Evolutionary conservation across 1,284 basidiomycete species (phyloP), one percentile per base, ranked within the genome.

Genomic region (Ustilago sp.): DNA sequence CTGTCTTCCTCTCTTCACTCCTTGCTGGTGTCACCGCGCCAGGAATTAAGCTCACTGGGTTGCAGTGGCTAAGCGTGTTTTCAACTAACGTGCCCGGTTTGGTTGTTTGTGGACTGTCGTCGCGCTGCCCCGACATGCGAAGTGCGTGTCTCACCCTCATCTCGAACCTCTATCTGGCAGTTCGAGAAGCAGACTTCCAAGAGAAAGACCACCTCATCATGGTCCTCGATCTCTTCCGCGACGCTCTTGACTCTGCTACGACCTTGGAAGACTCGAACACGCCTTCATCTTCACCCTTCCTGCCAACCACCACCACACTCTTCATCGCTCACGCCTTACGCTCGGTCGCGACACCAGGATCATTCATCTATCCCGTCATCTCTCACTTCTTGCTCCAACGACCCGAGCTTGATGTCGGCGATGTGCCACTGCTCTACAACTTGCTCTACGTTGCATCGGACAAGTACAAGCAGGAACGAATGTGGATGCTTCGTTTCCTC

Each of bases 401-500:
- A 31, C 91, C 93, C 0, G 88, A 89, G 50, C 87, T 95, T 11
- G 94, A 95, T 83, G 86, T 87, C 0, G 86, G 85, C 6, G 94
- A 96, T 82, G 92, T 95, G 2, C 94, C 94, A 0, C 90, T 95
- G 89, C 87, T 97, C 39, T 94, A 93, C 85, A 89, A 89, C 12
- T 91, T 95, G 90, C 88, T 98, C 2, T 96, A 94, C 85, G 87
- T 88, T 8, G 89, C 91, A 1, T 88, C 88, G 23, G 91, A 93
- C 35, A 93, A 92, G 91, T 92, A 91, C 87, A 92, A 91, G 82
- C 77, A 77, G 38, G 94, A 98, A 81, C 89, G 94, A 23, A 88
- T 89, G 2, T 98, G 94, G 94, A 94, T 98, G 55, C 87, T 98
- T 48, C 89, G 91, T 48, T 93, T 94, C 85, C 87, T 98, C 41